Percentiles rank a stretch among this genome's conserved stretches.
Evolutionary conservation across 2,329 filamentous ascomycete genomes (phyloP).

Genomic region (Catunica adiposa): DNA sequence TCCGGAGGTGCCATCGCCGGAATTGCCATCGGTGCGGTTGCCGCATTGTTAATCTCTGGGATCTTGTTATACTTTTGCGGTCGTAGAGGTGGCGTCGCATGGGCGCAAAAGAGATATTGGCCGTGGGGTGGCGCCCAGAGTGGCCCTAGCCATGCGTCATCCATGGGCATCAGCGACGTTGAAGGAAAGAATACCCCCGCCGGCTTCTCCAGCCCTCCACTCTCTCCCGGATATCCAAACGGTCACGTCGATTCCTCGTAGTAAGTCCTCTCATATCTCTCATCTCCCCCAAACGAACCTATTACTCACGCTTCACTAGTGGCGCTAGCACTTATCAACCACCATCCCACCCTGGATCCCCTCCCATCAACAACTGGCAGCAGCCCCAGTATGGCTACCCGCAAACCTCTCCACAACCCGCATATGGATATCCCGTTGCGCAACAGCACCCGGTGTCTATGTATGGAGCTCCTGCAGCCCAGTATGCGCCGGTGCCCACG

Average conservation of each 20-base stretch:
- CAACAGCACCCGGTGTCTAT: background rate
- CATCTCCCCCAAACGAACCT: no score
- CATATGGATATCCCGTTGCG: background rate
- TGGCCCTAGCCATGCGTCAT: background rate
- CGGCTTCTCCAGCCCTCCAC: background rate
- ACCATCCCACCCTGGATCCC: background rate
- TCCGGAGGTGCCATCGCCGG: slow-evolving; percentile 39
- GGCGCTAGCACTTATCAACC: no score
- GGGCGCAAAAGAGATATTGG: slow-evolving; percentile 18
- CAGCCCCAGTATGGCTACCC: background rate
- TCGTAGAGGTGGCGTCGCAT: slow-evolving; percentile 24
- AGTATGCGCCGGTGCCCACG: background rate
- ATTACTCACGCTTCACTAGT: no score
- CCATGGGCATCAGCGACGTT: background rate
- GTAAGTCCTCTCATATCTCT: no score
- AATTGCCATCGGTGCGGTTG: slow-evolving; percentile 36
- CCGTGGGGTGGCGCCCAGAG: background rate
- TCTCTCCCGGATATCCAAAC: background rate
- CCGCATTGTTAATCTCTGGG: slow-evolving; percentile 27
- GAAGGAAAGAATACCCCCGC: background rate
- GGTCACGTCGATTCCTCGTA: no score
- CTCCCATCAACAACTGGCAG: background rate
- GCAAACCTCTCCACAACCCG: background rate
- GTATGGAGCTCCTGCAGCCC: background rate
- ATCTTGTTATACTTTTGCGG: slow-evolving; percentile 33